Evolutionary conservation across 2,329 filamentous ascomycete genomes (phyloP), one percentile per base, ranked within the genome.

Genomic region (Diplodia scrobiculata): DNA sequence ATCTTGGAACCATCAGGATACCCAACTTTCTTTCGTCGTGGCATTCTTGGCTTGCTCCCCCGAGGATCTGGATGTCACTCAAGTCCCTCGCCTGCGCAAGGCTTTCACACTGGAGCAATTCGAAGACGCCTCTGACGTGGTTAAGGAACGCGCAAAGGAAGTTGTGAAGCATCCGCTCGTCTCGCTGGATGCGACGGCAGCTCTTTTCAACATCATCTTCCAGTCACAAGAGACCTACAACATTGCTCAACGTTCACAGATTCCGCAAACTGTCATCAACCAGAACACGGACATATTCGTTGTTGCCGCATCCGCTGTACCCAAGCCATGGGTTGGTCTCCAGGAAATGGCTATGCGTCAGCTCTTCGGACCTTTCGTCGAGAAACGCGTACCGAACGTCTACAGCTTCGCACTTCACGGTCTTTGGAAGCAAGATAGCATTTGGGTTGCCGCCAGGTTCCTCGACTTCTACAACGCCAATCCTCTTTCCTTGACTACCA

Each of bases 21-120:
- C 95, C 0, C 94, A 98, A 70, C 81, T 99, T 41, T 96, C 93
- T n/a, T 97, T 98, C 75, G 86, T 98, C 64, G 89, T 90, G 69
- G 92, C 92, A 19, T 97, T 94, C 75, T 84, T 94, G 25, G 91
- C 90, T 3, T 84, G 93, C 66, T 86, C 85, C 13, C 84, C 89
- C 0, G 86, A 91, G 32, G 86, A 93, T 72, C 84, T 97, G 29
- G 92, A 98, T 75, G 90, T 91, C 2, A 90, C 88, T 13, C 90
- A 90, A 41, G 95, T 98, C 67, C 94, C 92, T 0, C 87, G 89
- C 38, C 84, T 98, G 41, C 86, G 91, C 66, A 85, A 87, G 27
- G 91, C 92, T 2, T 96, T 97, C 74, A 87, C 87, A 2, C 69
- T 83, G 34, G 83, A 86, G 60, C 85, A 89, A 50, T 90, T 89